Evolutionary conservation across 2,329 filamentous ascomycete genomes (phyloP).

Genomic region (Nakataea oryzae): DNA sequence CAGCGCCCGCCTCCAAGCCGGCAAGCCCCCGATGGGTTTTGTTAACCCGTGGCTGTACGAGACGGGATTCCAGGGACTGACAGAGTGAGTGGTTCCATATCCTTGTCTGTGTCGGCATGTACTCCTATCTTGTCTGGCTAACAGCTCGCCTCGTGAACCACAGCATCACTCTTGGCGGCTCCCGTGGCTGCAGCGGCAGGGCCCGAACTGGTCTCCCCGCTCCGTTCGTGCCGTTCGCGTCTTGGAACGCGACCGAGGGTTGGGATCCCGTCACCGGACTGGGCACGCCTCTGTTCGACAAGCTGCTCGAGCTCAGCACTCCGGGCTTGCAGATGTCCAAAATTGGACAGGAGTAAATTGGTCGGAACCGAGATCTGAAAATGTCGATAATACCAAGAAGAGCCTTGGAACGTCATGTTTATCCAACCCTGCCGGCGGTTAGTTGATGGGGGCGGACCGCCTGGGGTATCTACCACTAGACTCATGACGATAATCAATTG

Average conservation of each 20-base stretch:
- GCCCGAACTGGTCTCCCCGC: background rate
- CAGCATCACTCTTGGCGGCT: constrained; percentile 7
- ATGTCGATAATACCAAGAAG: background rate
- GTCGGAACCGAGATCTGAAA: background rate
- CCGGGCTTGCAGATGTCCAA: background rate
- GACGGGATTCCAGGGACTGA: background rate
- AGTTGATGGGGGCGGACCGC: no score
- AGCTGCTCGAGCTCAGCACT: constrained; percentile 5
- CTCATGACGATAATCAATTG: background rate
- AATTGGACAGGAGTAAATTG: background rate
- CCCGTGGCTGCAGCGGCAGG: constrained; percentile 4
- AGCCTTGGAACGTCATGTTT: background rate
- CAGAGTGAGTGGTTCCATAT: constrained; percentile 5
- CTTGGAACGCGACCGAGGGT: constrained; percentile 9
- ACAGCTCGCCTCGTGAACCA: background rate
- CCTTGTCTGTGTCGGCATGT: no score
- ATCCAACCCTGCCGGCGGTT: no score
- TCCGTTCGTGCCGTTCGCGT: constrained; percentile 3
- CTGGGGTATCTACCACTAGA: background rate
- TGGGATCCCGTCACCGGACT: constrained; percentile 8
- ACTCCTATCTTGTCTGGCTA: background rate
- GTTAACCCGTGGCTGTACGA: constrained; percentile 37
- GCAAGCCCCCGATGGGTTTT: constrained; percentile 40
- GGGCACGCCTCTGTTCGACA: constrained; percentile 8
- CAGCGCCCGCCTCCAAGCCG: constrained; percentile 35